phyloP scores from a whole-genome alignment of 345 rosid species.

The Mercurialis annua region DNA sequence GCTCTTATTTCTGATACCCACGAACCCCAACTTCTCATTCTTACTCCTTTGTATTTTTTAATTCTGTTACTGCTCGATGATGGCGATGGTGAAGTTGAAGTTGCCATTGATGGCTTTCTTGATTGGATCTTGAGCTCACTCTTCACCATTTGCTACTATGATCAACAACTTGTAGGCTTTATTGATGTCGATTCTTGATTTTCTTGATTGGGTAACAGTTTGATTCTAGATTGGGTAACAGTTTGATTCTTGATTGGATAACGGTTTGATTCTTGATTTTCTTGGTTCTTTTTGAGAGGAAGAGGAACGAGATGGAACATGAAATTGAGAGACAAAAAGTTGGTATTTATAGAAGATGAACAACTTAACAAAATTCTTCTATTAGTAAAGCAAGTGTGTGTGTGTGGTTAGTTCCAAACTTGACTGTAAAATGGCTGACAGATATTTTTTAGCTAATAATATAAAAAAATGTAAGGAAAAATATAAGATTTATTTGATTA shows the following conservation, averaged over 20 bases:
- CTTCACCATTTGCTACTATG: constrained; percentile 52
- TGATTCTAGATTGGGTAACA: background rate
- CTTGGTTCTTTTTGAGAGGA: background rate
- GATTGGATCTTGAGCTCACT: constrained; percentile 43
- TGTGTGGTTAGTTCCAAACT: constrained; percentile 11
- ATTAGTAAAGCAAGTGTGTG: constrained; percentile 23
- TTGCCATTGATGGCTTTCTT: constrained; percentile 28
- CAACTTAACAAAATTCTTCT: constrained; percentile 16
- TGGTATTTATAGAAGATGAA: constrained; percentile 34
- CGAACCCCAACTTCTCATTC: constrained; percentile 99
- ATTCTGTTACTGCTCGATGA: constrained; percentile 24
- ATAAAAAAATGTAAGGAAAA: background rate
- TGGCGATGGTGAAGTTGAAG: constrained; percentile 28
- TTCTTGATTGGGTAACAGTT: background rate
- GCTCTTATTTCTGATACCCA: constrained; percentile 99
- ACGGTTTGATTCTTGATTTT: background rate
- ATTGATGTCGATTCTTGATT: background rate
- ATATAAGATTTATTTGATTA: background rate
- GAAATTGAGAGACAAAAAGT: constrained; percentile 12
- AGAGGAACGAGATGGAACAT: constrained; percentile 10
- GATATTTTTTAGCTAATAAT: constrained; percentile 29
- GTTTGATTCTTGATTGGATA: background rate
- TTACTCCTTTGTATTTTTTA: constrained; percentile 85
- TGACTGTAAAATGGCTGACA: constrained; percentile 42
- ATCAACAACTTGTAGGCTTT: background rate